Evolutionary conservation across 306 rosid genomes (phyloP).

Genomic region (Castanea crenata): DNA sequence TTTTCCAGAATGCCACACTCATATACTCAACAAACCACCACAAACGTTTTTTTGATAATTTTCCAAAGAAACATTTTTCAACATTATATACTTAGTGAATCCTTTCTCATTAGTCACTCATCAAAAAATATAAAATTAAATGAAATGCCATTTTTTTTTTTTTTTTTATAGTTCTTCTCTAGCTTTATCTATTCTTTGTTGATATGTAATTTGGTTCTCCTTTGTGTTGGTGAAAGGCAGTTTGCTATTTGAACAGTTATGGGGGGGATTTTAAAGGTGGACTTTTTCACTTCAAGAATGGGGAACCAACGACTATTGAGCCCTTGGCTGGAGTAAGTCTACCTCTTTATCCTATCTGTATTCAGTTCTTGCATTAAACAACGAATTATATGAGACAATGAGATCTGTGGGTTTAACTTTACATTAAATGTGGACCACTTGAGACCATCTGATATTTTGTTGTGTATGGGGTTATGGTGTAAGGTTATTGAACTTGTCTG

Average conservation of each 20-base stretch:
- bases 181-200: background rate
- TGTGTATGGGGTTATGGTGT: too few relatives aligned
- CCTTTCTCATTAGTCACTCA: too few relatives aligned
- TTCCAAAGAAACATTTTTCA: too few relatives aligned
- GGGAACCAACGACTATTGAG: constrained; percentile 57
- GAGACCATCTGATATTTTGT: background rate
- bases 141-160: background rate
- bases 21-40: too few relatives aligned
- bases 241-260: constrained; percentile 73
- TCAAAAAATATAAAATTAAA: too few relatives aligned
- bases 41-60: too few relatives aligned
- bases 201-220: background rate
- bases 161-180: background rate
- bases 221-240: constrained; percentile 62
- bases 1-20: too few relatives aligned
- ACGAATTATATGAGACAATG: too few relatives aligned
- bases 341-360: constrained; percentile 12
- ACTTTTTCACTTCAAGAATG: constrained; percentile 79
- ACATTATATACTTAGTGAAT: too few relatives aligned
- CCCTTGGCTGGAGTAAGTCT: constrained; percentile 78
- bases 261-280: constrained; percentile 80
- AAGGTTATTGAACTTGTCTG: background rate
- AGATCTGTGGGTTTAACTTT: too few relatives aligned
- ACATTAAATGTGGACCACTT: background rate
- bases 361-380: background rate